Evolutionary conservation across 371 early-diverging fungal genomes (phyloP), one percentile per base, ranked within the genome.

Genomic region (Mortierella sp.): DNA sequence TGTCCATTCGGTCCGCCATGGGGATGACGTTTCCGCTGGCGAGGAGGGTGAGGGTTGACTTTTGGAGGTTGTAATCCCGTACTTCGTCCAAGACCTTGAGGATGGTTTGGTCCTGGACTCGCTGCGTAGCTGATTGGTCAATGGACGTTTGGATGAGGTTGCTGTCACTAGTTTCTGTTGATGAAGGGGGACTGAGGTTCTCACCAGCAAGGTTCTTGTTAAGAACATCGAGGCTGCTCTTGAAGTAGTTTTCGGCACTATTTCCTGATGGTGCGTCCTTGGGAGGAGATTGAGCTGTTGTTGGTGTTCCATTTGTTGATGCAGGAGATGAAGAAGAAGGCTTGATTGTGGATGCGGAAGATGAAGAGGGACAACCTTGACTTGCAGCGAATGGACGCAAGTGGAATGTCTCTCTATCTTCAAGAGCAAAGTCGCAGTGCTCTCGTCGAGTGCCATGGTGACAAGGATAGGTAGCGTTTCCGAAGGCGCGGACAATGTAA

Each of bases 381-480:
- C 24, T 68, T 10, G 44, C 24, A 42, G 68, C 44, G 10, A 68
- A 42, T 8, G 38, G 42, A 38, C 24, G 68, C 42, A 68, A 24
- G 10, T 42, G 68, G 9, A 68, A 42, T 2, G 68, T 68, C 42
- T 24, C 44, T 42, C 44, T 68, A 4, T 68, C 68, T 38, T 68
- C 68, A 68, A 68, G 68, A 3, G 68, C 44, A 8, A 68, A 68
- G 21, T 42, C 42, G 24, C 68, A 68, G 24, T 42, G 42, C 24
- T 34, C 68, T 24, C 42, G 63, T 21, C 68, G 42, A 24, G 68
- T 24, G 9, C 26, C 50, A 42, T 38, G 4, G 38, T 48, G 50
- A n/a, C 78, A 77, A 10, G 78, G 63, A 48, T 72, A 77, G 2
- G 58, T 28, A 8, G 78, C 78, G 26, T 77, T 77, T 9, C 78